Percentiles rank a stretch among this genome's conserved stretches.
Conservation (phyloP, 176 grass and related monocot genomes). For the Otatea glauca region DNA sequence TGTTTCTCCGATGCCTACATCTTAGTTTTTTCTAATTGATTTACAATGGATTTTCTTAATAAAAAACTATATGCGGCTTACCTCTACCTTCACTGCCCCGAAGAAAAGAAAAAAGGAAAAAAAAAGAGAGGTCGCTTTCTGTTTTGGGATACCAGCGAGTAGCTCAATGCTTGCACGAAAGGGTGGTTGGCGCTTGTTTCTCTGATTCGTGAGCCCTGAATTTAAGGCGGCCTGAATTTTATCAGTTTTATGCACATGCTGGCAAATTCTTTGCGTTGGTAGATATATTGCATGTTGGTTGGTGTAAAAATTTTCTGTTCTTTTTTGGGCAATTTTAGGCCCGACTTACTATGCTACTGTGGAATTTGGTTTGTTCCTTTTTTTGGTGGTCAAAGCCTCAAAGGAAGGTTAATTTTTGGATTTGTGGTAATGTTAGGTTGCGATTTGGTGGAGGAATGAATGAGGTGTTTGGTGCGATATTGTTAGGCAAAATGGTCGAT, state of each 20-base stretch:
- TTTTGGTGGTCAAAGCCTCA: background rate
- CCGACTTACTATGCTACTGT: background rate
- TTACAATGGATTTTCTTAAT: background rate
- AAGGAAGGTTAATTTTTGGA: background rate
- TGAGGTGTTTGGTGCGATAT: background rate
- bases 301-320: background rate
- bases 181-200: background rate
- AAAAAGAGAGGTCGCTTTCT: background rate
- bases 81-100: background rate
- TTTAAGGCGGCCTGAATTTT: background rate
- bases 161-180: conserved; percentile 10
- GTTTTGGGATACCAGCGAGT: background rate
- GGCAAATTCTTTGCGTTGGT: background rate
- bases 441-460: background rate
- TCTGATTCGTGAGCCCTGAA: background rate
- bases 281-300: background rate
- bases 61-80: background rate
- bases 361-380: background rate
- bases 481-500: conserved; percentile 1
- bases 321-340: background rate
- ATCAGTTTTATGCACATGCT: background rate
- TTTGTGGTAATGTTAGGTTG: background rate
- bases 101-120: background rate
- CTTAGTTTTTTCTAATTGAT: background rate
- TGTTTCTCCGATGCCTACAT: background rate